Percentiles rank a stretch among this genome's conserved stretches.
Evolutionary conservation across 441 rosid genomes (phyloP).

Genomic region (Lepidium campestre): DNA sequence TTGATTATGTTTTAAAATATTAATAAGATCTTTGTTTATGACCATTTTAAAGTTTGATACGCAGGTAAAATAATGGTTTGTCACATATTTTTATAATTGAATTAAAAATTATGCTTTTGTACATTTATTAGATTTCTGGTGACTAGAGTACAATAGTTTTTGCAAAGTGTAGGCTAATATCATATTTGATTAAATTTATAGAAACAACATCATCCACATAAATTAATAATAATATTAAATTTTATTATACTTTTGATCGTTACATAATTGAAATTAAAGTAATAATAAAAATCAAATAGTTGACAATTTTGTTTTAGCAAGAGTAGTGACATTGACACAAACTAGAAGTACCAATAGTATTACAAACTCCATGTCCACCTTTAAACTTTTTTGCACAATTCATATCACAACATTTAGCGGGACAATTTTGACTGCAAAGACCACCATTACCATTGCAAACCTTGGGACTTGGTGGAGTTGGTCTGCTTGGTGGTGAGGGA

Average conservation of each 20-base stretch:
- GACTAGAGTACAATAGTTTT: too few species aligned
- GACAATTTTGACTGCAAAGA: constrained; percentile 8
- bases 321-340: constrained; percentile 14
- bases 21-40: too few species aligned
- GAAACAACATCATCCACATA: background rate
- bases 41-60: too few species aligned
- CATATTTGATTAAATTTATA: background rate
- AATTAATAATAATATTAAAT: background rate
- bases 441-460: constrained; percentile 6
- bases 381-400: constrained; percentile 1
- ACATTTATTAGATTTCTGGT: too few species aligned
- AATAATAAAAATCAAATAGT: background rate
- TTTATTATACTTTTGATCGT: too few species aligned
- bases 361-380: constrained; percentile 19
- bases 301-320: background rate
- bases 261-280: background rate
- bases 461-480: background rate
- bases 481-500: background rate
- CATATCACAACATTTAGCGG: background rate
- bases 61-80: too few species aligned
- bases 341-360: background rate
- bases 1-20: too few species aligned
- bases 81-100: too few species aligned
- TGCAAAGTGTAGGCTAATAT: too few species aligned
- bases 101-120: too few species aligned